phyloP scores from a whole-genome alignment of 495 filamentous ascomycete species.

The Xeromyces bisporus region DNA sequence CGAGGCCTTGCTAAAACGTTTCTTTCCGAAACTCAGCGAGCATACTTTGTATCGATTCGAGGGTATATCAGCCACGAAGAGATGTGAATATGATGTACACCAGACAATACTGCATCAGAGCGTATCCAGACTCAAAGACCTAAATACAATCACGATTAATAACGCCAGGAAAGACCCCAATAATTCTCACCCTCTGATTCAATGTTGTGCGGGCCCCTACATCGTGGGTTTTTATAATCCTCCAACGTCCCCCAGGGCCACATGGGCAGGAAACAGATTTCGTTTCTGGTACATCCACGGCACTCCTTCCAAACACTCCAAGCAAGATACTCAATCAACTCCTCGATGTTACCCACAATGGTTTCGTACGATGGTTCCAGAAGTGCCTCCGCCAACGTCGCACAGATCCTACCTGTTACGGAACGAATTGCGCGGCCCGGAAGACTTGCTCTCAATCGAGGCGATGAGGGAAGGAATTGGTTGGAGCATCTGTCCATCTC shows the following conservation, averaged over 20 bases:
- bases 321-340: slow-evolving; percentile 31
- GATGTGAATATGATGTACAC: no score
- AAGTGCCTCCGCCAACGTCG: slow-evolving; percentile 26
- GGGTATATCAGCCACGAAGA: no score
- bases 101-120: no score
- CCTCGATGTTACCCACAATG: slow-evolving; percentile 14
- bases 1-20: no score
- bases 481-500: slow-evolving; percentile 32
- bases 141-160: slow-evolving; percentile 1
- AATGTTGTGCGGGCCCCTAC: slow-evolving; percentile 16
- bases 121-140: slow-evolving; percentile 3
- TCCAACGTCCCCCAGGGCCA: slow-evolving; percentile 42
- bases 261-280: slow-evolving; percentile 51
- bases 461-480: slow-evolving; percentile 26
- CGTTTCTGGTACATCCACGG: slow-evolving; percentile 32
- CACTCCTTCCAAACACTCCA: slow-evolving; percentile 51
- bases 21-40: no score
- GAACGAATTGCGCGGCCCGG: slow-evolving; percentile 24
- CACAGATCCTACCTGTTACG: slow-evolving; percentile 35
- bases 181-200: slow-evolving; percentile 17
- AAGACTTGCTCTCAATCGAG: slow-evolving; percentile 5
- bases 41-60: no score
- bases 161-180: slow-evolving; percentile 12
- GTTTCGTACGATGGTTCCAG: slow-evolving; percentile 9
- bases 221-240: slow-evolving; percentile 36